These are phyloP conservation scores for Blumeriella jaapii DNA, from an alignment of 2,329 filamentous ascomycete species.

Conservation along the genomic window DNA sequence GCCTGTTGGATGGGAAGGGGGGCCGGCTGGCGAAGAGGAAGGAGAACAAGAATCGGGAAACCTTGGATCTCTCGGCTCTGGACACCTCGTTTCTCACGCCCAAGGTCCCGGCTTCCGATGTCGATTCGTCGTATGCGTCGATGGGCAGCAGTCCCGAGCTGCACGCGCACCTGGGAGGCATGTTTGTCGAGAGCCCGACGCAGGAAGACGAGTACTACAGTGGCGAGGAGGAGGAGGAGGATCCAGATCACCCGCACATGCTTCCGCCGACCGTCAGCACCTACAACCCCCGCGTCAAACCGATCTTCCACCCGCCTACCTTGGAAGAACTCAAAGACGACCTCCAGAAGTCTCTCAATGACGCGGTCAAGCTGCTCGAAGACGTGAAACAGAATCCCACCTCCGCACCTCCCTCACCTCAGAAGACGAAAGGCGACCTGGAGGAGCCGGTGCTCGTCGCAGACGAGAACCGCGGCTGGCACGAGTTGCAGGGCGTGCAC, in stretches of 20 bases:
- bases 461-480: constrained; percentile 47
- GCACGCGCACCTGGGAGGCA: constrained; percentile 25
- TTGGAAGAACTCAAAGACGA: constrained; percentile 65
- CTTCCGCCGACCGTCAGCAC: constrained; percentile 96
- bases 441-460: constrained; percentile 21
- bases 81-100: constrained; percentile 34
- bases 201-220: constrained; percentile 37
- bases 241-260: constrained; percentile 62
- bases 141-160: constrained; percentile 49
- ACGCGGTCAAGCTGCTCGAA: constrained; percentile 55
- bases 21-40: constrained; percentile 69
- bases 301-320: constrained; percentile 73
- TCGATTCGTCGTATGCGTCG: constrained; percentile 48
- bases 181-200: constrained; percentile 29
- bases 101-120: constrained; percentile 35
- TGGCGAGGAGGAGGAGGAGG: constrained; percentile 41
- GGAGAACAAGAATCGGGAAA: constrained; percentile 33
- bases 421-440: constrained; percentile 9
- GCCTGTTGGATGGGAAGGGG: constrained; percentile 85
- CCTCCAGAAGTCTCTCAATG: constrained; percentile 54
- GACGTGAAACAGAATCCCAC: constrained; percentile 36
- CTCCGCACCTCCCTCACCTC: constrained; percentile 14
- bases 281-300: constrained; percentile 75
- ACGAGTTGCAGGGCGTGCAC: constrained; percentile 83
- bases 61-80: constrained; percentile 45